These are phyloP conservation scores for Triticum urartu DNA, from an alignment of 176 grass and related monocot genomes.

Conservation along the genomic window DNA sequence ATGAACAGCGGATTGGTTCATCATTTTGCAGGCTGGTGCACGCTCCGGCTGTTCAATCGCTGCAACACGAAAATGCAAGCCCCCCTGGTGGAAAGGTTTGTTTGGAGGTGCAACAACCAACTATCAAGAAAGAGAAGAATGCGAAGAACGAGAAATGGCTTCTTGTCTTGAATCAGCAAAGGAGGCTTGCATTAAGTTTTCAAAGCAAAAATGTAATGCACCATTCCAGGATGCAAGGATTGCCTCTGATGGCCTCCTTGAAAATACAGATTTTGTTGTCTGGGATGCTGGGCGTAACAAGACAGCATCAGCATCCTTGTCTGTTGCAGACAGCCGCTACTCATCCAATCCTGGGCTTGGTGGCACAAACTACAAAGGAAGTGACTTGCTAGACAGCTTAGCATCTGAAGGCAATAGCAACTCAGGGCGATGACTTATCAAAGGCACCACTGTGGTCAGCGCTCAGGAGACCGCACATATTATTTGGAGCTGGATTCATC, in stretches of 20 bases:
- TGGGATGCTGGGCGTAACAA: neutral
- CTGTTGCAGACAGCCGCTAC: neutral
- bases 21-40: constrained; percentile 57
- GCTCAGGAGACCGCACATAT: neutral
- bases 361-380: neutral
- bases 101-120: constrained; percentile 35
- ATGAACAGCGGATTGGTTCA: neutral
- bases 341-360: neutral
- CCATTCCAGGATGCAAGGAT: constrained; percentile 14
- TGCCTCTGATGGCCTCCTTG: constrained; percentile 20
- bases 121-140: constrained; percentile 11
- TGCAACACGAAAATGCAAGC: constrained; percentile 75
- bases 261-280: constrained; percentile 35
- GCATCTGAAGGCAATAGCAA: constrained; percentile 5
- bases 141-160: constrained; percentile 3
- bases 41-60: constrained; percentile 73
- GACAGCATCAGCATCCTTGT: neutral
- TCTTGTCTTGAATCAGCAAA: constrained; percentile 14
- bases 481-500: neutral
- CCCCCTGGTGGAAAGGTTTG: constrained; percentile 79
- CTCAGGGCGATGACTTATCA: neutral
- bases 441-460: neutral
- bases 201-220: neutral
- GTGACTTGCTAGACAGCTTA: constrained; percentile 40
- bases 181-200: constrained; percentile 14